phyloP scores from a whole-genome alignment of 768 basidiomycete genomes.

The Amanita phalloides region DNA sequence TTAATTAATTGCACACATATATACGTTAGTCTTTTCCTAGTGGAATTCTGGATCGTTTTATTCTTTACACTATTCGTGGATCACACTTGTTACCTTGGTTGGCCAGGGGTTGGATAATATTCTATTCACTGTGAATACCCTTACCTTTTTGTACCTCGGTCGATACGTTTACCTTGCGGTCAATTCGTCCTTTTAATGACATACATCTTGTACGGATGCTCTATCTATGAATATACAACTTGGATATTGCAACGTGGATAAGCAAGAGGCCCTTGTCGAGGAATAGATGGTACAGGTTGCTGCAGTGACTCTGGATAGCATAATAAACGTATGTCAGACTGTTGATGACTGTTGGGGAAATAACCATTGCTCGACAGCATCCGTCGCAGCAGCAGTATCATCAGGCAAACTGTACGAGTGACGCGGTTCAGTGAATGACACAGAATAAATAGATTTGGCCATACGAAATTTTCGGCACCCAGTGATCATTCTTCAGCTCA shows the following conservation, averaged over 20 bases:
- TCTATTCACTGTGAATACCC: background rate
- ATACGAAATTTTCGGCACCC: slow-evolving; percentile 71
- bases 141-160: background rate
- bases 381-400: slow-evolving; percentile 55
- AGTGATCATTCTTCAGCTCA: slow-evolving; percentile 61
- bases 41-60: background rate
- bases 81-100: background rate
- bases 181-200: background rate
- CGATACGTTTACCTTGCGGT: background rate
- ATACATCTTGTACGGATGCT: background rate
- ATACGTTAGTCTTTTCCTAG: background rate
- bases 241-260: slow-evolving; percentile 1
- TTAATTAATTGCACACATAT: slow-evolving; percentile 5
- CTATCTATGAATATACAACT: slow-evolving; percentile 6
- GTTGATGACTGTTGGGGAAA: slow-evolving; percentile 26
- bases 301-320: background rate
- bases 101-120: background rate
- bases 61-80: background rate
- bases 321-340: background rate
- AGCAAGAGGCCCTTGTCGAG: background rate
- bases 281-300: slow-evolving; percentile 1
- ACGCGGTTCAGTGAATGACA: slow-evolving; percentile 4
- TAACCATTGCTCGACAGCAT: slow-evolving; percentile 71
- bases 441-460: slow-evolving; percentile 16
- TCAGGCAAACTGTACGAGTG: slow-evolving; percentile 48